These are phyloP conservation scores for Colletotrichum sp. DNA, from an alignment of 2,329 filamentous ascomycete genomes.

Conservation along the genomic window DNA sequence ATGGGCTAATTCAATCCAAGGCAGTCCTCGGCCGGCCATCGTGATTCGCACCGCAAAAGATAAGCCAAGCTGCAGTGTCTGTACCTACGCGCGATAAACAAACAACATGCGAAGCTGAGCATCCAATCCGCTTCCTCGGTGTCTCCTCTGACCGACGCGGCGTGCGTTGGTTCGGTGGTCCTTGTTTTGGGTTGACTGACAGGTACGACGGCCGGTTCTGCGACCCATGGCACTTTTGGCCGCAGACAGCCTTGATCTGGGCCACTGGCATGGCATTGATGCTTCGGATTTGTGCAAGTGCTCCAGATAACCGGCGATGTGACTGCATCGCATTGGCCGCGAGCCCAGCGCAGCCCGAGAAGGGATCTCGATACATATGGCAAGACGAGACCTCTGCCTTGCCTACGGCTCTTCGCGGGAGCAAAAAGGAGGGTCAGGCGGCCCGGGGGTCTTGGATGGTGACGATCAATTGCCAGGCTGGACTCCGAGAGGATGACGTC, in stretches of 20 bases:
- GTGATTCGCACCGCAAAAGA: background rate
- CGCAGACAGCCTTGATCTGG: background rate
- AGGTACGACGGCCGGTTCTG: background rate
- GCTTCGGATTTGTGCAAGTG: constrained; percentile 1
- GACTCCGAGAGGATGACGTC: constrained; percentile 15
- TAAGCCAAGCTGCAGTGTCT: background rate
- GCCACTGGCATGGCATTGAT: constrained; percentile 4
- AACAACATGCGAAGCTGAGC: background rate
- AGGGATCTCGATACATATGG: constrained; percentile 14
- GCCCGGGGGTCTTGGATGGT: background rate
- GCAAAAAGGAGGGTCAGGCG: background rate
- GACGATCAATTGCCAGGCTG: constrained; percentile 16
- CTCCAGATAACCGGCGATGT: background rate
- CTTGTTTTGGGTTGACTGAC: background rate
- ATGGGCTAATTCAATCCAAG: background rate
- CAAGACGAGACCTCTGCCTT: background rate
- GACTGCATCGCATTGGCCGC: background rate
- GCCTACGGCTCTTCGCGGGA: background rate
- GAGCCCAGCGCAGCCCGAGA: background rate
- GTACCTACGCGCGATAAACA: constrained; percentile 13
- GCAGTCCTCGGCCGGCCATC: background rate
- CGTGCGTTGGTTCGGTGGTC: background rate
- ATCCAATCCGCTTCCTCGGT: constrained; percentile 7
- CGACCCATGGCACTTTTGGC: constrained; percentile 5
- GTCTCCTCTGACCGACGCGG: constrained; percentile 2